Conservation (phyloP, 768 basidiomycete species). For the Lactarius evosmus region DNA sequence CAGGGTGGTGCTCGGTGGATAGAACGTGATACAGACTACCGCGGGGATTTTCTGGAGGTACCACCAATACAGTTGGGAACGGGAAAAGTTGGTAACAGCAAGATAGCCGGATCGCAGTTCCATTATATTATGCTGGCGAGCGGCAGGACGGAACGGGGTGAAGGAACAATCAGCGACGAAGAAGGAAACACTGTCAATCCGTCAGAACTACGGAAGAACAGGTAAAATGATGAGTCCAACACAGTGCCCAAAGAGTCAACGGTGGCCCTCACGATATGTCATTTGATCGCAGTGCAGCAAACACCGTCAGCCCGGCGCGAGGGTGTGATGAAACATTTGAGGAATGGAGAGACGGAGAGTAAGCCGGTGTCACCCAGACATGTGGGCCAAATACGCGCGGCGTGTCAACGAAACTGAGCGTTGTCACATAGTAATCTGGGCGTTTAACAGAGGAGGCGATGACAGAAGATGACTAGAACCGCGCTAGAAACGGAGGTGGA, state of each 20-base stretch:
- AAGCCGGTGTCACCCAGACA: background rate
- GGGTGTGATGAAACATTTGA: constrained; percentile 17
- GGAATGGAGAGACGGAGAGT: background rate
- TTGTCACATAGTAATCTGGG: background rate
- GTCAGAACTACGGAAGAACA: background rate
- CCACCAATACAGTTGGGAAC: background rate
- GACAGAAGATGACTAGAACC: constrained; percentile 14
- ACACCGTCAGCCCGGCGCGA: constrained; percentile 4
- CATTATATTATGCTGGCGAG: constrained; percentile 8
- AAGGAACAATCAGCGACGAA: background rate
- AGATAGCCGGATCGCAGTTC: background rate
- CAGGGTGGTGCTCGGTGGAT: background rate
- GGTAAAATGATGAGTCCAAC: constrained; percentile 8
- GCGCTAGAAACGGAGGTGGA: constrained; percentile 16
- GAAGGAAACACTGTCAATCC: background rate
- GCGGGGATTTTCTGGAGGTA: background rate
- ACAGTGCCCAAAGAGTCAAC: constrained; percentile 9
- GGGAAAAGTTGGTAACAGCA: background rate
- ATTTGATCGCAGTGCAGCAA: constrained; percentile 14
- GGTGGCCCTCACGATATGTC: constrained; percentile 15
- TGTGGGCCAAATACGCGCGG: background rate
- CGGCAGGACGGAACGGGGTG: constrained; percentile 8
- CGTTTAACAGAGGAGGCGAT: background rate
- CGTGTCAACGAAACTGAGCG: background rate
- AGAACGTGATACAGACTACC: background rate